Base-by-base conservation (phyloP, 2,329 filamentous ascomycete genomes). In the Diaporthe ampelina region DNA sequence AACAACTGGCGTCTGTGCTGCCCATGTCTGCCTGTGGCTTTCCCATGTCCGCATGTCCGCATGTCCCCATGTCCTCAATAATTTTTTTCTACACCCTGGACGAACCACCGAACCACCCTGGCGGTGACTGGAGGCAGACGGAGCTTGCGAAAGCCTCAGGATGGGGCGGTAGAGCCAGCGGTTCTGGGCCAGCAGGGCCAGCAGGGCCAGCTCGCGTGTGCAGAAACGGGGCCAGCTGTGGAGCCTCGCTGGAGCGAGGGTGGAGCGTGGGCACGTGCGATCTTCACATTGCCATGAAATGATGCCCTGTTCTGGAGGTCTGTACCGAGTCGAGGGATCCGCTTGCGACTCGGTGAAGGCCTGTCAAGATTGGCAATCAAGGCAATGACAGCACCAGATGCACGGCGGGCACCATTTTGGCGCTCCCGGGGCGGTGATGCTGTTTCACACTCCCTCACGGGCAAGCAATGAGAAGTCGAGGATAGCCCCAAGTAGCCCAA, bases 191-290 rank as follows among this genome's bases (percentile, higher is more conserved):
- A 68, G 63, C 63, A 54, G 72, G 70, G 63, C 63, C 63, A 68
- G 63, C 63, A 54, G 63, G 63, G 63, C 63, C 63, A 68, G 48
- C 63, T 68, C 63, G 48, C 59, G 59, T 56, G 35, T 74, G 52
- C 29, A 74, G 24, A 48, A 48, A 61, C 45, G 37, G 72, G 68
- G 29, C 37, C 45, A 13, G 21, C 19, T 37, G 61, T 73, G 73
- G 65, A 48, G 45, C 45, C 45, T 3, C 9, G 45, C 45, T 48
- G 45, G 45, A 73, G 70, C 63, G 26, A n/a, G 52, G 61, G 72
- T 72, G 72, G 72, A 74, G 68, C 68, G 40, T 32, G 74, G 58
- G 72, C 74, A 75, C 72, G 74, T 76, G 74, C 68, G 43, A 68
- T 68, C 35, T 65, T 74, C 57, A 54, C 57, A 54, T 54, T 68